Evolutionary conservation across 257 asterid species (phyloP).

Genomic region (Perilla frutescens): DNA sequence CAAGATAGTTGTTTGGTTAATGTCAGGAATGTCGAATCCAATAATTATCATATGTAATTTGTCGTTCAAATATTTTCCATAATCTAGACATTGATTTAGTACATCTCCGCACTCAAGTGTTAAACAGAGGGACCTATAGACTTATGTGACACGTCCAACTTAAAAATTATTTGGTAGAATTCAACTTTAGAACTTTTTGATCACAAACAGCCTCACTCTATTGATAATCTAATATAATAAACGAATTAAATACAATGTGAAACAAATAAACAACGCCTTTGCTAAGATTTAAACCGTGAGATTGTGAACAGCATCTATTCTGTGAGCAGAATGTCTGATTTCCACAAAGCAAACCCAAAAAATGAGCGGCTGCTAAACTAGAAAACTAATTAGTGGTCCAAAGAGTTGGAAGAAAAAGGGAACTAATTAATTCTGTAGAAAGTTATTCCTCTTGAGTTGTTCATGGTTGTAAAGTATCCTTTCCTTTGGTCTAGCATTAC

Average conservation of each 20-base stretch:
- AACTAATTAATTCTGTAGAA: slow-evolving; percentile 12
- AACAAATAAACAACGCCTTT: too few relatives aligned
- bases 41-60: background rate
- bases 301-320: slow-evolving; percentile 12
- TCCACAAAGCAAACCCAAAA: slow-evolving; percentile 4
- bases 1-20: background rate
- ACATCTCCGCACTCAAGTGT: background rate
- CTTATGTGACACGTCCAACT: too few relatives aligned
- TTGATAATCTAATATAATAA: too few relatives aligned
- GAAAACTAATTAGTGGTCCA: slow-evolving; percentile 34
- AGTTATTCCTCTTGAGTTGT: slow-evolving; percentile 30
- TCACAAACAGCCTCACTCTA: too few relatives aligned
- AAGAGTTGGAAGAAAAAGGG: slow-evolving; percentile 13
- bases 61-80: background rate
- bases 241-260: too few relatives aligned
- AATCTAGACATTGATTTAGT: background rate
- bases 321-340: slow-evolving; percentile 26
- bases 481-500: too few relatives aligned
- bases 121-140: too few relatives aligned
- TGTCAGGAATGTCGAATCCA: too few relatives aligned
- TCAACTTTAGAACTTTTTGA: too few relatives aligned
- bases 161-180: too few relatives aligned
- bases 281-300: background rate
- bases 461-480: background rate
- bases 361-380: slow-evolving; percentile 15